A percentile compares a stretch with the other conserved stretches of the same genome.
Conservation (phyloP, 2,329 filamentous ascomycete genomes). For the Paecilomyces sp. region DNA sequence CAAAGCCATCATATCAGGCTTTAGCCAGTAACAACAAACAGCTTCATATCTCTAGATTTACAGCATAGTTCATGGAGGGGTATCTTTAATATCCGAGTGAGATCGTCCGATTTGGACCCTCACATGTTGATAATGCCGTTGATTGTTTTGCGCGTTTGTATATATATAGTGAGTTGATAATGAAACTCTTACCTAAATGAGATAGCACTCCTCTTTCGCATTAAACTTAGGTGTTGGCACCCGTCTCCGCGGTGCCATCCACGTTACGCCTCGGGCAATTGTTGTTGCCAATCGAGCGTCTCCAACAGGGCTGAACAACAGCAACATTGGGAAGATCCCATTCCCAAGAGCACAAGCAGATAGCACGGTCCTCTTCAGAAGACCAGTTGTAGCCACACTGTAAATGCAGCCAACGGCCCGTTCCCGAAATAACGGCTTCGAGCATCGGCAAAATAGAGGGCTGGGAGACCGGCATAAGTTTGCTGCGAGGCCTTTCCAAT, state of each 20-base stretch:
- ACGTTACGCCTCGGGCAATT: background rate
- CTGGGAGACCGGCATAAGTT: background rate
- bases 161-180: background rate
- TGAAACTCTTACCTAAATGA: background rate
- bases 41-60: too few species aligned
- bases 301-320: background rate
- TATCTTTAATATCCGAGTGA: too few species aligned
- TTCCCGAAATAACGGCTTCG: background rate
- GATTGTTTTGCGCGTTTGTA: background rate
- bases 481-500: background rate
- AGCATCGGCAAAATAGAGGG: background rate
- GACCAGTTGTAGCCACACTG: background rate
- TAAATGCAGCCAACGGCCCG: background rate
- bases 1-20: too few species aligned
- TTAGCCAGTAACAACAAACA: too few species aligned
- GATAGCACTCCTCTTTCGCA: background rate
- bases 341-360: background rate
- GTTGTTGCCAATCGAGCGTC: background rate
- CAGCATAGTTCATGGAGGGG: too few species aligned
- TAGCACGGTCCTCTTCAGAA: background rate
- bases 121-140: too few species aligned
- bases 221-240: background rate
- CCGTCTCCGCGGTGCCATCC: background rate
- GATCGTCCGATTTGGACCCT: too few species aligned
- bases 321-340: background rate